A percentile compares a stretch with the other conserved stretches of the same genome.
Evolutionary conservation across 495 filamentous ascomycete genomes (phyloP).

Genomic region (Aspergillus steynii): DNA sequence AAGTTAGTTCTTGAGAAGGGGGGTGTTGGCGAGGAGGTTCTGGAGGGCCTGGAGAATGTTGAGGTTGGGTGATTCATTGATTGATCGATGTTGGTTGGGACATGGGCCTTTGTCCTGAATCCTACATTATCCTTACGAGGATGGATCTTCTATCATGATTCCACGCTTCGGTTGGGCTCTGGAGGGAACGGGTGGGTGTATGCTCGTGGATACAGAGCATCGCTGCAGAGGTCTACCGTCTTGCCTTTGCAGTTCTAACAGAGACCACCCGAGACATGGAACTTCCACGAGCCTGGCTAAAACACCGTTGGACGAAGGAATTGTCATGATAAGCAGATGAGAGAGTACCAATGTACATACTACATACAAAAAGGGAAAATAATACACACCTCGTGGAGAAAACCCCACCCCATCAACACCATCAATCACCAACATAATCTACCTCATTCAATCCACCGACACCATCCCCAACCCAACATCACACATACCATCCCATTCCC

Average conservation of each 20-base stretch:
- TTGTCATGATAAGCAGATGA: not conserved
- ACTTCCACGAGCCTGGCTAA: not conserved
- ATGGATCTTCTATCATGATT: not conserved
- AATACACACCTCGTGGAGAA: not conserved
- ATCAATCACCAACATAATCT: too few relatives aligned
- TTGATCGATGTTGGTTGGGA: not conserved
- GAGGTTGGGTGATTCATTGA: conserved; percentile 34
- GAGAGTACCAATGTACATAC: not conserved
- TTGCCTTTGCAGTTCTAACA: not conserved
- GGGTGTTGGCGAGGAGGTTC: conserved; percentile 81
- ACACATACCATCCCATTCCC: not conserved
- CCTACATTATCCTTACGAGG: not conserved
- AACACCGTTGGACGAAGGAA: not conserved
- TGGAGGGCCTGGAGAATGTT: conserved; percentile 69
- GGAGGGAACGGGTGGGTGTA: not conserved
- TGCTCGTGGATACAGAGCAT: not conserved
- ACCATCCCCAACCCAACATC: not conserved
- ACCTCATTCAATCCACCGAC: not conserved
- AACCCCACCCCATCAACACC: not conserved
- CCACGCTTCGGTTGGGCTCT: not conserved
- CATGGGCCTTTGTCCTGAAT: not conserved
- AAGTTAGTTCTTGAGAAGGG: conserved; percentile 64
- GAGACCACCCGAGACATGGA: not conserved
- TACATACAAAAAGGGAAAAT: not conserved
- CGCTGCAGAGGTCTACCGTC: not conserved